Conservation (phyloP, 192 early-diverging fungal species). For the Coemansia sp. region DNA sequence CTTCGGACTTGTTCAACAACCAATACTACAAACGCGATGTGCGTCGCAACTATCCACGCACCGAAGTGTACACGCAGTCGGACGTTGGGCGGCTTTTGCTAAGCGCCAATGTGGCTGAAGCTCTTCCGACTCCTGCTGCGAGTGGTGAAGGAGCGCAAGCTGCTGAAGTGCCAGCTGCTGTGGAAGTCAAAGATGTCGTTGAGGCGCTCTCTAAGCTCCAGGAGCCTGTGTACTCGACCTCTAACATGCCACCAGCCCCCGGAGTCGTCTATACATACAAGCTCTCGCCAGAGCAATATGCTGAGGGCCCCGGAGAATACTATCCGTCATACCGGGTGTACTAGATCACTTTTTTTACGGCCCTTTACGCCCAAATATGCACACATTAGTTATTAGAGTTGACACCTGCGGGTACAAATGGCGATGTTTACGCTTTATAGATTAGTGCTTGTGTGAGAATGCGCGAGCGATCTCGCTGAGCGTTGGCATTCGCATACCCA, state of each 20-base stretch:
- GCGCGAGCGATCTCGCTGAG: constrained; percentile 10
- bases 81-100: constrained; percentile 69
- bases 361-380: background rate
- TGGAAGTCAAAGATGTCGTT: constrained; percentile 37
- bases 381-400: background rate
- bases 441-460: background rate
- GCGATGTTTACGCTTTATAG: background rate
- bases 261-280: constrained; percentile 52
- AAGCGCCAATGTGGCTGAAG: constrained; percentile 10
- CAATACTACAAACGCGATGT: constrained; percentile 89
- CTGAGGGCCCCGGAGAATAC: constrained; percentile 50
- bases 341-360: background rate
- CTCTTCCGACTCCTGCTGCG: constrained; percentile 11
- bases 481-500: constrained; percentile 15
- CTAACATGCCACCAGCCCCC: constrained; percentile 60
- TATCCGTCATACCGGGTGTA: constrained; percentile 54
- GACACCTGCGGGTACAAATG: background rate
- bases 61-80: constrained; percentile 74
- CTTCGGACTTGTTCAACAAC: constrained; percentile 75
- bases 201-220: constrained; percentile 55
- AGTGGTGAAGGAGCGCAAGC: constrained; percentile 2
- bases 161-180: constrained; percentile 15
- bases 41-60: constrained; percentile 87
- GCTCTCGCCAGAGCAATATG: constrained; percentile 43
- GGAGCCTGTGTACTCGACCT: constrained; percentile 54